A percentile compares a stretch with the other conserved stretches of the same genome.
These are phyloP conservation scores for Pestalotiopsis sp. DNA, from an alignment of 2,329 filamentous ascomycete genomes.

Conservation along the genomic window DNA sequence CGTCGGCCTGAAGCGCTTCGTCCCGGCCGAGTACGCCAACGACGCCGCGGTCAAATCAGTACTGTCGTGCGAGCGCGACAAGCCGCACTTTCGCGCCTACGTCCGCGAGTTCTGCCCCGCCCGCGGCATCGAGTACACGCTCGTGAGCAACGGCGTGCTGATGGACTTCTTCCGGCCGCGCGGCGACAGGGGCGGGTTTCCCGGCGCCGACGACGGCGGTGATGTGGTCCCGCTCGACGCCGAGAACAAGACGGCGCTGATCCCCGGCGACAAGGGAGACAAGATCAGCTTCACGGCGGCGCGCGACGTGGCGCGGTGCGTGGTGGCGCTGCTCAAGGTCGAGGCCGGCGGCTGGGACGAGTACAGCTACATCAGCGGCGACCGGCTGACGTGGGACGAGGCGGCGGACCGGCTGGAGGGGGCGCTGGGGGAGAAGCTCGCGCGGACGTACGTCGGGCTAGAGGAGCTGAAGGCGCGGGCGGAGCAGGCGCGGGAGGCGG, in stretches of 20 bases:
- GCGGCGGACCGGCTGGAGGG: neutral
- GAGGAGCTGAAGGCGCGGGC: neutral
- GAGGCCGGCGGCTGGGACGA: neutral
- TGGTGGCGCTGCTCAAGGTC: neutral
- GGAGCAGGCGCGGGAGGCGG: neutral
- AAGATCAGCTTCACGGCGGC: conserved; percentile 3
- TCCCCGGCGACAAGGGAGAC: neutral
- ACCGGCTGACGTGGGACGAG: conserved; percentile 3
- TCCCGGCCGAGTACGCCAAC: conserved; percentile 4
- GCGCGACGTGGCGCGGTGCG: neutral
- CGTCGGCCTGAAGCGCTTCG: neutral
- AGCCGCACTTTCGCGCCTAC: neutral
- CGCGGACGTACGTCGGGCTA: neutral
- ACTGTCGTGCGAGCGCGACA: neutral
- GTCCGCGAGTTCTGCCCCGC: neutral
- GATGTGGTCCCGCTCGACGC: neutral
- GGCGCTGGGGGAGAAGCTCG: neutral
- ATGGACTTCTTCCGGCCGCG: conserved; percentile 5
- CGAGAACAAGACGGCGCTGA: neutral
- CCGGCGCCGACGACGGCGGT: neutral
- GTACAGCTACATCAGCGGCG: conserved; percentile 1
- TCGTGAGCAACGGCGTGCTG: neutral
- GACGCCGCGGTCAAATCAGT: neutral
- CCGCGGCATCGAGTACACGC: neutral
- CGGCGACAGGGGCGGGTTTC: conserved; percentile 2